Percentiles rank a stretch among this genome's conserved stretches.
These are phyloP conservation scores for Mentha longifolia DNA, from an alignment of 257 asterid species.

Conservation along the genomic window DNA sequence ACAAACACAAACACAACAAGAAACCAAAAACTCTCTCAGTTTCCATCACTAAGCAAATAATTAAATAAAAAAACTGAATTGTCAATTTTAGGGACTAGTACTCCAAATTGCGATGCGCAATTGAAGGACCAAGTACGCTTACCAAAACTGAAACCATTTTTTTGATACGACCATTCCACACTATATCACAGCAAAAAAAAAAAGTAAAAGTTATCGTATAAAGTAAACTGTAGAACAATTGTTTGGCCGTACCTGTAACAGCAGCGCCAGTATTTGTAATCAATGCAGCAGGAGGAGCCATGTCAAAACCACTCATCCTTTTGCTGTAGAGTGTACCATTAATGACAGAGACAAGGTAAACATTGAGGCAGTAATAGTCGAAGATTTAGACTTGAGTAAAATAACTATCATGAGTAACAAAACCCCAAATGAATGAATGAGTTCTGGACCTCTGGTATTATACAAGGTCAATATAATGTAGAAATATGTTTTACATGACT, in stretches of 20 bases:
- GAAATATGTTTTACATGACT: not conserved
- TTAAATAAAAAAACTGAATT: conserved; percentile 50
- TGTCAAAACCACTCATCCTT: conserved; percentile 97
- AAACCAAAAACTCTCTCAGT: conserved; percentile 97
- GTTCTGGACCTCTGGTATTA: not conserved
- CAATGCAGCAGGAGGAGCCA: conserved; percentile 89
- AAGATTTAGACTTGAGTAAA: conserved; percentile 15
- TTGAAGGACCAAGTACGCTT: conserved; percentile 71
- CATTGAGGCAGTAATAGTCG: conserved; percentile 27
- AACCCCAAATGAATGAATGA: conserved; percentile 18
- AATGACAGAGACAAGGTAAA: conserved; percentile 36
- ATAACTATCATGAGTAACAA: not conserved
- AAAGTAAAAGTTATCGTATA: conserved; percentile 44
- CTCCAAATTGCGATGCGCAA: conserved; percentile 48
- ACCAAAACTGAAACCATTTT: conserved; percentile 82
- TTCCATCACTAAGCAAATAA: conserved; percentile 67
- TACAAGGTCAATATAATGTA: conserved; percentile 8
- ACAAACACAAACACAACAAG: conserved; percentile 97
- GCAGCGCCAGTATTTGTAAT: conserved; percentile 60
- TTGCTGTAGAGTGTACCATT: conserved; percentile 66
- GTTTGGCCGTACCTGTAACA: conserved; percentile 61
- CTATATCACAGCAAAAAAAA: conserved; percentile 62
- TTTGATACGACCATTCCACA: conserved; percentile 80
- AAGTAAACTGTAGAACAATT: conserved; percentile 23
- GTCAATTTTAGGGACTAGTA: conserved; percentile 49